Evolutionary conservation across 768 basidiomycete species (phyloP), one percentile per base, ranked within the genome.

Genomic region (Calocybe indica): DNA sequence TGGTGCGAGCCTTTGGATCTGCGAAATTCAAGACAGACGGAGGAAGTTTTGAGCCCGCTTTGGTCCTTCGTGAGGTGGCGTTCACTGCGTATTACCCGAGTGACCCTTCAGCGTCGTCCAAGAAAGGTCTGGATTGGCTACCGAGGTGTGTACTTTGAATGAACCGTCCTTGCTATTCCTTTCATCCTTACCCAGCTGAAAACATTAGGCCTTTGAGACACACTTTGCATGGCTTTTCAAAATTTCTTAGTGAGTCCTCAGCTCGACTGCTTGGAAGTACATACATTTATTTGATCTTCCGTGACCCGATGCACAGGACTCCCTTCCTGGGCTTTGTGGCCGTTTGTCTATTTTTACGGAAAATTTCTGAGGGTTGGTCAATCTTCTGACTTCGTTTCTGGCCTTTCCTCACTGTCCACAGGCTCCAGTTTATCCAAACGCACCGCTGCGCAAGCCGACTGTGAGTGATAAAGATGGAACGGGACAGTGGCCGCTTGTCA

Each of bases 51-150:
- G 62, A 66, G 13, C 67, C 71, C 14, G 81, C 79, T 0, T 62
- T 88, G 30, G 55, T 65, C 31, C 67, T 87, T 6, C 75, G 82
- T 35, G 81, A 87, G 60, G 72, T 84, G 30, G 73, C 74, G 0
- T 87, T 83, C 55, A 83, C 78, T 29, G 75, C 71, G 1, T 86
- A 75, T 58, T 87, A 87, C 57, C 85, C 85, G 29, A 74, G 80
- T 6, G 69, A 76, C 41, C 60, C 63, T 9, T 51, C 58, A 29
- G 54, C 48, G 40, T 59, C 43, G 6, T 52, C 55, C 6, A 63
- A 59, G 37, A 71, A 69, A 49, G 79, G 80, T 2, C 53, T 82
- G 30, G 52, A 71, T 47, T 85, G 85, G 84, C 54, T 85, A 9
- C 53, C 77, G 52, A 69, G 80, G 83, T 82, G 42, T 31, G 74